phyloP scores from a whole-genome alignment of 2,329 filamentous ascomycete species.

The Fusarium sp. region DNA sequence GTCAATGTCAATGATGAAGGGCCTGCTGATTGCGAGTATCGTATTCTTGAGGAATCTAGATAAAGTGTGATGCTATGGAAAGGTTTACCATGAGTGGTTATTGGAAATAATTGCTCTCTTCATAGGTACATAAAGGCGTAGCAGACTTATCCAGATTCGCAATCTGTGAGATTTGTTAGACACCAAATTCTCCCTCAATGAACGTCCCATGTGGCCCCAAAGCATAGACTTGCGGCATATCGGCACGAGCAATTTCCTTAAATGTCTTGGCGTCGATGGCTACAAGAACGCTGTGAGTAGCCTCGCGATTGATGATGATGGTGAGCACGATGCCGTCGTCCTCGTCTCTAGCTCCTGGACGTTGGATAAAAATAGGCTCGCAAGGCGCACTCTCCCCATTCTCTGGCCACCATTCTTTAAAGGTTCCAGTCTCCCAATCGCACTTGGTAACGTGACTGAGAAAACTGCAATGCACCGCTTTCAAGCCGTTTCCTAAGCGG shows the following conservation, averaged over 20 bases:
- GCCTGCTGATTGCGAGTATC: neutral
- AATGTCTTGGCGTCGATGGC: neutral
- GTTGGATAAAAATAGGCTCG: neutral
- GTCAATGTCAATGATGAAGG: neutral
- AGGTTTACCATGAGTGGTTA: fast-evolving
- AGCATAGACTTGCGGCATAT: neutral
- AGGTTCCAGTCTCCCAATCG: neutral
- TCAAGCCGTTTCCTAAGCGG: neutral
- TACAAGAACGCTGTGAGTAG: neutral
- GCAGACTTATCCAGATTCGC: neutral
- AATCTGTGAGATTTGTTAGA: fast-evolving
- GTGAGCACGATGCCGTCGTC: neutral
- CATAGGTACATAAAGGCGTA: neutral
- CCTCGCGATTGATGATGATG: neutral
- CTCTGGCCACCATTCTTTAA: neutral
- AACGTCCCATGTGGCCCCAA: neutral
- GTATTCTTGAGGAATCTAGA: neutral
- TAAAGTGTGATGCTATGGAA: neutral
- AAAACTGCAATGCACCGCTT: neutral
- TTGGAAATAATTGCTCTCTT: no score
- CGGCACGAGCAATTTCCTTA: neutral
- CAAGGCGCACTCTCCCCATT: neutral
- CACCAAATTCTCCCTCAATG: neutral
- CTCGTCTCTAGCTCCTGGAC: neutral
- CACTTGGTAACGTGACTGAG: neutral